These are phyloP conservation scores for Cymbopogon flexuosus DNA, from an alignment of 202 grass and related monocot genomes.

Conservation along the genomic window DNA sequence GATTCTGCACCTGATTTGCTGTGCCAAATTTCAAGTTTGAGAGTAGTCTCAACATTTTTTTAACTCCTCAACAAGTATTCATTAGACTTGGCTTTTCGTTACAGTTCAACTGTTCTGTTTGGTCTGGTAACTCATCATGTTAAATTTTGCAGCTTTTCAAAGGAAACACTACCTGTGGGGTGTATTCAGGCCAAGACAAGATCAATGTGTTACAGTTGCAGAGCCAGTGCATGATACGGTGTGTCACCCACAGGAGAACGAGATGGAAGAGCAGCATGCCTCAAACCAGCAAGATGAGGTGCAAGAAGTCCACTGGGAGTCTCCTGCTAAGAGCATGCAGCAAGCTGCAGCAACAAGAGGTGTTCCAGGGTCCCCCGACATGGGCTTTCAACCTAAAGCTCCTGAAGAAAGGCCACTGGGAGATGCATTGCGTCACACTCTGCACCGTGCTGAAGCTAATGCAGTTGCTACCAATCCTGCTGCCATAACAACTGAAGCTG, in stretches of 20 bases:
- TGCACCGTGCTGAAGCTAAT: not conserved
- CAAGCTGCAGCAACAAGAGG: not conserved
- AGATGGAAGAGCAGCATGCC: not conserved
- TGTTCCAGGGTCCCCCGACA: not conserved
- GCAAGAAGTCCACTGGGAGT: not conserved
- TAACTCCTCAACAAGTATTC: not conserved
- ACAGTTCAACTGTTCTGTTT: not conserved
- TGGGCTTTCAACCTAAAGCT: not conserved
- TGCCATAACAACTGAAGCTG: not conserved
- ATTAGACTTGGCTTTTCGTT: not conserved
- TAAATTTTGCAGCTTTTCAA: conserved; percentile 46
- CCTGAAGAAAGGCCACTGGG: not conserved
- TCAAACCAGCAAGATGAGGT: not conserved
- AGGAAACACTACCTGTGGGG: conserved; percentile 62
- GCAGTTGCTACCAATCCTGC: not conserved
- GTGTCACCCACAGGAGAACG: not conserved
- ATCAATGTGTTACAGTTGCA: not conserved
- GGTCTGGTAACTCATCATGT: not conserved
- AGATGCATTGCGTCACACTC: not conserved
- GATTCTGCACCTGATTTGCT: not conserved
- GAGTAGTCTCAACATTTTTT: not conserved
- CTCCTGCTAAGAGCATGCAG: not conserved
- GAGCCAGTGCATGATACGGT: not conserved
- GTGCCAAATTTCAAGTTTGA: not conserved
- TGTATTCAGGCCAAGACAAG: conserved; percentile 34